Conservation (phyloP, 140 eudicot species). For the Flaveria floridana region DNA sequence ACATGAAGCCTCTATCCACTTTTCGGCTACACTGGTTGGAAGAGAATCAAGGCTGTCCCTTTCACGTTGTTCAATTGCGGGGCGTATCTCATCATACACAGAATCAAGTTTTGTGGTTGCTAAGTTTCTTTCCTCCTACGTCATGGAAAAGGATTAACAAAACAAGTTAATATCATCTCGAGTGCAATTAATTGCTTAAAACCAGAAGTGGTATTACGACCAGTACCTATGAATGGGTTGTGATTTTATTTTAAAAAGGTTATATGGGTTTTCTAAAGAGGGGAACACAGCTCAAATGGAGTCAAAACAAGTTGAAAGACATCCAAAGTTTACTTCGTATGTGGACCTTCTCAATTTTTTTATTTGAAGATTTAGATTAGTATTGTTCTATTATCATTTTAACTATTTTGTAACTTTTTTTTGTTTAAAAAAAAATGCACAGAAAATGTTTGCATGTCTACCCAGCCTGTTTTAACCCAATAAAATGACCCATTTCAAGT, state of each 20-base stretch:
- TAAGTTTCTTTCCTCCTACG: conserved; percentile 56
- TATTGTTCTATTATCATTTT: too few relatives aligned
- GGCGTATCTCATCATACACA: conserved; percentile 73
- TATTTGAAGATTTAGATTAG: background rate
- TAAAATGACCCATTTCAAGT: background rate
- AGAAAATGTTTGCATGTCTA: background rate
- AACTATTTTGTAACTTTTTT: too few relatives aligned
- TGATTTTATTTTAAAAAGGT: background rate
- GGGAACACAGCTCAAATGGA: background rate
- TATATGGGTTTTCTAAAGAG: background rate
- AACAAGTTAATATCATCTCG: background rate
- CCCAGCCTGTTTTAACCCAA: background rate
- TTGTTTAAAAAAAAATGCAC: background rate
- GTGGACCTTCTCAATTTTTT: background rate
- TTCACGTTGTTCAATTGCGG: conserved; percentile 80
- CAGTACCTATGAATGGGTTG: background rate
- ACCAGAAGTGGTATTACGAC: background rate
- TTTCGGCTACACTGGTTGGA: conserved; percentile 65
- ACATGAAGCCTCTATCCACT: conserved; percentile 82
- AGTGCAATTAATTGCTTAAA: background rate
- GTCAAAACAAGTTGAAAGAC: background rate
- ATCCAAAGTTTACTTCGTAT: background rate
- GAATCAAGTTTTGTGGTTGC: conserved; percentile 54
- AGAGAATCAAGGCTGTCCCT: conserved; percentile 78
- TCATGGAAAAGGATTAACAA: conserved; percentile 1